Evolutionary conservation across 768 basidiomycete species (phyloP), one percentile per base, ranked within the genome.

Genomic region (Panellus pusillus): DNA sequence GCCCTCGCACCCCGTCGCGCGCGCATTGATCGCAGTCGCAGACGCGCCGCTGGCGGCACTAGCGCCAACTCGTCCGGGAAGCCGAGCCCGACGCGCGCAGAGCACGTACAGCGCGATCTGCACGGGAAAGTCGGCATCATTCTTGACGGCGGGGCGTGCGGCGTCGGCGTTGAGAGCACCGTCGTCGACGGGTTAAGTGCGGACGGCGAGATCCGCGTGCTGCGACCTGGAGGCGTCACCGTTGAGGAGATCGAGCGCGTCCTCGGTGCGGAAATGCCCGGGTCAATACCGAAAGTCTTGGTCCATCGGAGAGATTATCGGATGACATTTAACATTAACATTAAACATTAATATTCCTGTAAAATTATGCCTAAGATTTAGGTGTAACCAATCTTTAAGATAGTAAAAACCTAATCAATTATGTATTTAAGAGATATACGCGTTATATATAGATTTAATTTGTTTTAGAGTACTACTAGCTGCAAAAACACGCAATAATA

Each of bases 1-100:
- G 85, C 97, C 97, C 2, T 86, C 89, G 0, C 97, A 99, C 69
- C 90, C 93, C 0, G 84, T 98, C 32, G 94, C 97, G 0, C 78
- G 94, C 41, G 93, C 91, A 0, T 79, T 98, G 56, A 97, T 98
- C 56, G 82, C 87, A 7, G 59, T 86, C 14, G 69, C 87, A 1
- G 76, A 89, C 47, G 67, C 80, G 0, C 95, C 97, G 0, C 73
- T 99, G 15, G 94, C 94, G 12, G 97, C 96, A 0, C 97, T 0
- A 94, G 91, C 56, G 96, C 97, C 29, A 98, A 99, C 66, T 85
- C 90, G 0, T 94, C 92, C 1, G 94, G 94, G 9, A 88, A 93
- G 63, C 96, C 97, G 6, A 93, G 91, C 64, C 96, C 97, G 6
- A 99, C 97, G 1, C 80, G 81, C 20, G 91, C 91, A 15, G 81